These are phyloP conservation scores for Pichia kluyveri DNA, from an alignment of 805 yeast species.

Conservation along the genomic window DNA sequence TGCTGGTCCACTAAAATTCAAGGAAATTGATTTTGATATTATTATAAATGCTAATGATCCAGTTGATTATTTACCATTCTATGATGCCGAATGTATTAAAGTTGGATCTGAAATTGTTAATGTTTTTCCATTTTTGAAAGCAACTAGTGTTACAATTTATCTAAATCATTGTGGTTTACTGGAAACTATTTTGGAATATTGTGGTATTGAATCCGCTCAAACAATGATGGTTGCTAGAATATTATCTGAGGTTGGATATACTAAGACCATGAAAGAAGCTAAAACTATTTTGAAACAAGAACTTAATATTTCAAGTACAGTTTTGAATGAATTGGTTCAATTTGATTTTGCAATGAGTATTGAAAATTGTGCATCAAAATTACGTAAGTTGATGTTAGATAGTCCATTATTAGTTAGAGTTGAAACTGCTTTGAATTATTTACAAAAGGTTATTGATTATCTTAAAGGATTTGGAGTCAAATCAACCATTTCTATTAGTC, in stretches of 20 bases:
- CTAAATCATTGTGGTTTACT: slow-evolving; percentile 77
- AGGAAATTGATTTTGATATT: slow-evolving; percentile 84
- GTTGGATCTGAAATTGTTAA: slow-evolving; percentile 67
- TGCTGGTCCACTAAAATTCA: slow-evolving; percentile 66
- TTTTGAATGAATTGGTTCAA: slow-evolving; percentile 68
- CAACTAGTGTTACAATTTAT: slow-evolving; percentile 46
- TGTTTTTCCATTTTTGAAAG: slow-evolving; percentile 58
- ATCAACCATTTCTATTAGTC: slow-evolving; percentile 48
- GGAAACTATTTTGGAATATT: slow-evolving; percentile 69
- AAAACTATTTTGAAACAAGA: slow-evolving; percentile 43
- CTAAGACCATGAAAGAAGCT: slow-evolving; percentile 53
- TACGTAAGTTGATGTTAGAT: slow-evolving; percentile 66
- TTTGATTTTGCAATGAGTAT: slow-evolving; percentile 74
- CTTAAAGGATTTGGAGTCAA: slow-evolving; percentile 51
- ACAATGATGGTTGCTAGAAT: slow-evolving; percentile 57
- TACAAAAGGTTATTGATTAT: slow-evolving; percentile 48
- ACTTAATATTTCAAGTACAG: slow-evolving; percentile 70
- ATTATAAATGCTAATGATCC: slow-evolving; percentile 32
- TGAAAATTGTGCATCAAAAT: slow-evolving; percentile 49
- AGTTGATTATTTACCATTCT: slow-evolving; percentile 32
- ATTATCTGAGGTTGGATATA: slow-evolving; percentile 69
- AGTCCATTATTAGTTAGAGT: slow-evolving; percentile 54
- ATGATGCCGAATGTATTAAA: slow-evolving; percentile 85
- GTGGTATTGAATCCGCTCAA: slow-evolving; percentile 72
- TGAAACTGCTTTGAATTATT: slow-evolving; percentile 52